These are phyloP conservation scores for Posidonia australis DNA, from an alignment of 106 monocot genomes.

Conservation along the genomic window DNA sequence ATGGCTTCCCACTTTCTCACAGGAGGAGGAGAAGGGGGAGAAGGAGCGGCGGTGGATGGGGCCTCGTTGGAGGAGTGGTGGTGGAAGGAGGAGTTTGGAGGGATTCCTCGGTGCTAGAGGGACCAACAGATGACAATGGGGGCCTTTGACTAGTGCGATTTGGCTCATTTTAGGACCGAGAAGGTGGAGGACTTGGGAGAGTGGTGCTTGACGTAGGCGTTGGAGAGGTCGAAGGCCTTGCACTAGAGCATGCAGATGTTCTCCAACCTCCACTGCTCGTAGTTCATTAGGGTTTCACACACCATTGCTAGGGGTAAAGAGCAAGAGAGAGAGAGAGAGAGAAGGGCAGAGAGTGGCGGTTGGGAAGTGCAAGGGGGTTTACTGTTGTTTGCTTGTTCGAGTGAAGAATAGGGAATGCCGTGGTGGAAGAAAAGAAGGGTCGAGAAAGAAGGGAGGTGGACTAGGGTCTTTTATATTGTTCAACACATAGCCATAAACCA, in stretches of 20 bases:
- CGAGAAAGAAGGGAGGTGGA: too few species aligned
- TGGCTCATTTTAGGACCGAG: background rate
- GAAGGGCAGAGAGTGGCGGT: too few species aligned
- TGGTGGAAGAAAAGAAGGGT: too few species aligned
- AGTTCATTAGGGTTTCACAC: constrained; percentile 30
- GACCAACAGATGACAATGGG: constrained; percentile 48
- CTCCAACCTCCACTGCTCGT: constrained; percentile 67
- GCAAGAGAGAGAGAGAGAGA: too few species aligned
- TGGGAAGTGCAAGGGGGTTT: background rate
- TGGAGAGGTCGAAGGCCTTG: constrained; percentile 46
- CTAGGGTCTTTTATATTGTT: too few species aligned
- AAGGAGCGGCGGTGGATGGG: background rate
- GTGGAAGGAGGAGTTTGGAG: constrained; percentile 16
- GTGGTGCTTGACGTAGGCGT: constrained; percentile 1
- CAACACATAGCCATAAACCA: too few species aligned
- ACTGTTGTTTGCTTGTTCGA: too few species aligned
- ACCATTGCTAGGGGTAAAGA: background rate
- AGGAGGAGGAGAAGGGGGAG: constrained; percentile 1
- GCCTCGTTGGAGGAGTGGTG: background rate
- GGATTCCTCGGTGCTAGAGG: constrained; percentile 46
- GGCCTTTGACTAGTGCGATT: background rate
- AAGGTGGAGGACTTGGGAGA: background rate
- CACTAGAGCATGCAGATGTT: constrained; percentile 52
- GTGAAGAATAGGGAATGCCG: too few species aligned
- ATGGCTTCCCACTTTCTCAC: constrained; percentile 7